phyloP scores from a whole-genome alignment of 768 basidiomycete genomes.

The Phaffia tasmanica region DNA sequence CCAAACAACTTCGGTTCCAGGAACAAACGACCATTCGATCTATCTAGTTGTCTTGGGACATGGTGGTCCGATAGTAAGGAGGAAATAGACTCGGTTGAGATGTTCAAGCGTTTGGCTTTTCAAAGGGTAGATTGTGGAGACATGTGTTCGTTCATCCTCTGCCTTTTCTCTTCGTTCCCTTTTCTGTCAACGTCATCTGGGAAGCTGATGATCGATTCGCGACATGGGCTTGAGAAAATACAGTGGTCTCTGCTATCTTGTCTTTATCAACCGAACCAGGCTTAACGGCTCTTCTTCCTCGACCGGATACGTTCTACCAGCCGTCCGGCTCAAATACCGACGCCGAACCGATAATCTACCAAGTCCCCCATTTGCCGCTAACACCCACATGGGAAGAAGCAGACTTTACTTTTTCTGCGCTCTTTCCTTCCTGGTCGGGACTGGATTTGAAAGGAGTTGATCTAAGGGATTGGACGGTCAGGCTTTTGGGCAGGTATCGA shows the following conservation, averaged over 20 bases:
- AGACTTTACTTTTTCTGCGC: constrained; percentile 24
- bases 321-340: background rate
- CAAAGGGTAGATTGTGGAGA: constrained; percentile 38
- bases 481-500: constrained; percentile 22
- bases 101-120: constrained; percentile 39
- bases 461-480: constrained; percentile 2
- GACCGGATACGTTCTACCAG: constrained; percentile 17
- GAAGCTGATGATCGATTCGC: background rate
- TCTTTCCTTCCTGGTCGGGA: constrained; percentile 21
- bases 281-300: constrained; percentile 39
- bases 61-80: constrained; percentile 22
- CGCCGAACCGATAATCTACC: constrained; percentile 11
- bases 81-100: constrained; percentile 29
- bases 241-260: constrained; percentile 36
- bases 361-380: constrained; percentile 26
- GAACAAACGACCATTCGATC: constrained; percentile 20
- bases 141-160: constrained; percentile 27
- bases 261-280: constrained; percentile 36
- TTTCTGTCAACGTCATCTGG: background rate
- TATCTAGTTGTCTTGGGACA: constrained; percentile 30
- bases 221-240: background rate
- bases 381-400: constrained; percentile 26
- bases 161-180: background rate
- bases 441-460: constrained; percentile 7
- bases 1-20: background rate